These are phyloP conservation scores for Pythium apleroticum DNA, from an alignment of 352 stramenopile species.

Conservation along the genomic window DNA sequence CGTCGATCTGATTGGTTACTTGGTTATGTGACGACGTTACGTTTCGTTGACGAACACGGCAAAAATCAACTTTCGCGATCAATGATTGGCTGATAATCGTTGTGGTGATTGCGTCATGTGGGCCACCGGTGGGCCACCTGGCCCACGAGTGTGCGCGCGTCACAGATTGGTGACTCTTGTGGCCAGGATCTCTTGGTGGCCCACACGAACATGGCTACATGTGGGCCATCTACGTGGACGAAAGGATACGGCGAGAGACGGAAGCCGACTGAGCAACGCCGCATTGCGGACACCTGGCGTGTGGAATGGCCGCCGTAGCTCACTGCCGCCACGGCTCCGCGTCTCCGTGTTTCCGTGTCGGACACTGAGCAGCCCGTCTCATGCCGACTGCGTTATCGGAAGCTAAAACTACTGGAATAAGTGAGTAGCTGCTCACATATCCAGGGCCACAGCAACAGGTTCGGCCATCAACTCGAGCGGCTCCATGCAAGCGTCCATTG, in stretches of 20 bases:
- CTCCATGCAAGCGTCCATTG: background rate
- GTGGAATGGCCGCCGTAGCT: too few relatives aligned
- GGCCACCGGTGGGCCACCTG: constrained; percentile 26
- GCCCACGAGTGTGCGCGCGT: constrained; percentile 10
- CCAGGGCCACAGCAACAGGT: background rate
- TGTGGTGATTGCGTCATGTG: constrained; percentile 23
- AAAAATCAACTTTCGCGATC: background rate
- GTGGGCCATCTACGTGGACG: constrained; percentile 19
- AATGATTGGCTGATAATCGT: constrained; percentile 19
- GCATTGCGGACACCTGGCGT: constrained; percentile 1
- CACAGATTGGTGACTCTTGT: constrained; percentile 12
- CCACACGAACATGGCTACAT: constrained; percentile 27
- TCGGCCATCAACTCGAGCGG: too few relatives aligned
- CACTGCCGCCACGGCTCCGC: too few relatives aligned
- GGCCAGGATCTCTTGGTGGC: constrained; percentile 15
- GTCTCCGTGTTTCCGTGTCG: too few relatives aligned
- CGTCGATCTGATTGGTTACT: constrained; percentile 18
- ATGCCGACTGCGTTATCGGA: background rate
- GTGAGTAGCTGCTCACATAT: background rate
- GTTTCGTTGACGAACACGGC: constrained; percentile 21
- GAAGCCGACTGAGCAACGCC: background rate
- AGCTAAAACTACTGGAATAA: background rate
- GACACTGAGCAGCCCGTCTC: background rate
- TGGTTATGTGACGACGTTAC: background rate
- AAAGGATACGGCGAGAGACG: constrained; percentile 5